Conservation (phyloP, 805 yeast species). For the Saturnispora silvae region DNA sequence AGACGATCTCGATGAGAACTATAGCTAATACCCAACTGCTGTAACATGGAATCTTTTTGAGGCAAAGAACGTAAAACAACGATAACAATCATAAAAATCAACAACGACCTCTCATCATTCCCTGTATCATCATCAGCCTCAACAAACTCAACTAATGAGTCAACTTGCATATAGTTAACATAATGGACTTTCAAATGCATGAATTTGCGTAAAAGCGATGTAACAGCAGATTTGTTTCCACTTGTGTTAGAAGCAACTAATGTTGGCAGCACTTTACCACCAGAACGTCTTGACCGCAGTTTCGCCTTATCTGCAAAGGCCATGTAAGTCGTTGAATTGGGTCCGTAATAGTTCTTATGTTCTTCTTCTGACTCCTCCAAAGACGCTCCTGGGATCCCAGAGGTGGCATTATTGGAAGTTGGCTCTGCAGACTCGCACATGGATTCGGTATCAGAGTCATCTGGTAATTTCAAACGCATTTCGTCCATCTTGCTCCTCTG, state of each 20-base stretch:
- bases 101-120: conserved; percentile 28
- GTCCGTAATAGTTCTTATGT: conserved; percentile 40
- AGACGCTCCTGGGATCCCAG: too few species aligned
- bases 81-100: conserved; percentile 35
- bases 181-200: conserved; percentile 32
- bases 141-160: conserved; percentile 28
- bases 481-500: conserved; percentile 11
- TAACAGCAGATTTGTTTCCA: conserved; percentile 27
- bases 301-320: conserved; percentile 24
- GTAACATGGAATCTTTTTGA: conserved; percentile 18
- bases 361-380: conserved; percentile 6
- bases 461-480: background rate
- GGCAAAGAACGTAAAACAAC: conserved; percentile 29
- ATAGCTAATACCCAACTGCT: conserved; percentile 18
- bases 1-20: conserved; percentile 21
- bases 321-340: conserved; percentile 40
- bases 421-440: conserved; percentile 10
- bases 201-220: conserved; percentile 30
- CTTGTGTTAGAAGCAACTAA: conserved; percentile 8
- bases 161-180: conserved; percentile 29
- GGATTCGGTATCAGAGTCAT: conserved; percentile 4
- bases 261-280: conserved; percentile 22
- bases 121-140: conserved; percentile 31
- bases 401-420: conserved; percentile 3
- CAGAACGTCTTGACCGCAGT: conserved; percentile 23